Conservation (phyloP, 768 basidiomycete species). For the Crassisporium funariophilum region DNA sequence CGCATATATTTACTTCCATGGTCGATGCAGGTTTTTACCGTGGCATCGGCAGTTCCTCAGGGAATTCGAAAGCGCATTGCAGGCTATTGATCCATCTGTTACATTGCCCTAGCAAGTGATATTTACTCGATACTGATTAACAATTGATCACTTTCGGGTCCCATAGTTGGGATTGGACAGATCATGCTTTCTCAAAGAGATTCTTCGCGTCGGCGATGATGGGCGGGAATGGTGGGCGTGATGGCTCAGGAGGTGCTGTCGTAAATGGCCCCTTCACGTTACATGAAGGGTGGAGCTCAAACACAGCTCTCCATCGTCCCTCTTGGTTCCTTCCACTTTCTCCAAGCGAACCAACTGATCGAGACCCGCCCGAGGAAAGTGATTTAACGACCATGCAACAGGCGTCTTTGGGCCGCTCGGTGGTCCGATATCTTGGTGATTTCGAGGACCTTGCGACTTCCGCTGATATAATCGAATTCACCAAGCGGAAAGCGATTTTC, state of each 20-base stretch:
- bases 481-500: conserved; percentile 10
- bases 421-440: conserved; percentile 12
- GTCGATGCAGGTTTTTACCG: conserved; percentile 6
- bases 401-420: conserved; percentile 10
- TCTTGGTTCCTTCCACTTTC: conserved; percentile 8
- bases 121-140: no score
- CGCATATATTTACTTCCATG: conserved; percentile 8
- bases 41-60: conserved; percentile 13
- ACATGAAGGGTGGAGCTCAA: conserved; percentile 8
- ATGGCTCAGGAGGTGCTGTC: conserved; percentile 8
- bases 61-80: conserved; percentile 12
- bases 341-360: not conserved
- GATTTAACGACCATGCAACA: conserved; percentile 7
- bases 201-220: conserved; percentile 8
- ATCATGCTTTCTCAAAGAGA: conserved; percentile 9
- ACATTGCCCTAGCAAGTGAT: conserved; percentile 12
- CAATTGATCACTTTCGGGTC: no score
- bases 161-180: conserved; percentile 14
- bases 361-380: not conserved
- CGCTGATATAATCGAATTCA: conserved; percentile 4
- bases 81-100: conserved; percentile 11
- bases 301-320: conserved; percentile 5
- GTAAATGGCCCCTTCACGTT: conserved; percentile 11
- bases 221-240: conserved; percentile 12
- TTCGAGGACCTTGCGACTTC: conserved; percentile 8